Conservation (phyloP, 2,329 filamentous ascomycete species). For the Mycogone perniciosa region DNA sequence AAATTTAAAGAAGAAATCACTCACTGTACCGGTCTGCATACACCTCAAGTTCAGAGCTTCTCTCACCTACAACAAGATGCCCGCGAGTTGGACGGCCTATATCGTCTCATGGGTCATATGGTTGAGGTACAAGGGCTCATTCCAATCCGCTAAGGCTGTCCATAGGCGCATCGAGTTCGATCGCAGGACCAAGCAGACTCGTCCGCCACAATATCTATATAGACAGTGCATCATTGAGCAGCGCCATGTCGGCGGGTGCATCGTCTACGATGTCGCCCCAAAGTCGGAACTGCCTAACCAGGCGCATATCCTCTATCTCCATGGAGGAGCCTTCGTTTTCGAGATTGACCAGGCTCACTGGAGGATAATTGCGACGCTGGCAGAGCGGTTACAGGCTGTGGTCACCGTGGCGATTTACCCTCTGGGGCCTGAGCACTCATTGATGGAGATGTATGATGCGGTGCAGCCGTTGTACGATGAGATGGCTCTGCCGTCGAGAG, state of each 20-base stretch:
- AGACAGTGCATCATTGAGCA: slow-evolving; percentile 22
- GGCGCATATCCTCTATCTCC: slow-evolving; percentile 26
- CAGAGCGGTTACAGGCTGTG: slow-evolving; percentile 25
- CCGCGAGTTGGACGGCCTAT: slow-evolving; percentile 20
- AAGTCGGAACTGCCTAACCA: slow-evolving; percentile 24
- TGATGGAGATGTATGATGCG: slow-evolving; percentile 27
- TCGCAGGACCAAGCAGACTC: slow-evolving; percentile 16
- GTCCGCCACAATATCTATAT: slow-evolving; percentile 21
- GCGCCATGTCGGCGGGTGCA: slow-evolving; percentile 14
- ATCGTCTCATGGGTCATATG: slow-evolving; percentile 23
- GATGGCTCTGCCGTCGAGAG: slow-evolving; percentile 21
- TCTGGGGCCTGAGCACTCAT: slow-evolving; percentile 25
- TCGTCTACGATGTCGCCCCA: slow-evolving; percentile 25
- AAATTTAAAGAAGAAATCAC: not conserved
- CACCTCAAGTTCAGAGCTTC: not conserved
- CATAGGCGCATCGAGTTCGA: slow-evolving; percentile 19
- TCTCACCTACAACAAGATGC: not conserved
- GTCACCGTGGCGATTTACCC: slow-evolving; percentile 29
- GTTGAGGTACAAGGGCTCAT: slow-evolving; percentile 22
- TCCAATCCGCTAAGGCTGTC: slow-evolving; percentile 20
- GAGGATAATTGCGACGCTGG: slow-evolving; percentile 21
- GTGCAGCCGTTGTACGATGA: slow-evolving; percentile 28
- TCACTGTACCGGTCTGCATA: not conserved
- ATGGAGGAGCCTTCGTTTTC: slow-evolving; percentile 27
- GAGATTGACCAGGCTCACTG: slow-evolving; percentile 25